Conservation (phyloP, 176 grass and related monocot genomes). For the Cymbopogon citratus region DNA sequence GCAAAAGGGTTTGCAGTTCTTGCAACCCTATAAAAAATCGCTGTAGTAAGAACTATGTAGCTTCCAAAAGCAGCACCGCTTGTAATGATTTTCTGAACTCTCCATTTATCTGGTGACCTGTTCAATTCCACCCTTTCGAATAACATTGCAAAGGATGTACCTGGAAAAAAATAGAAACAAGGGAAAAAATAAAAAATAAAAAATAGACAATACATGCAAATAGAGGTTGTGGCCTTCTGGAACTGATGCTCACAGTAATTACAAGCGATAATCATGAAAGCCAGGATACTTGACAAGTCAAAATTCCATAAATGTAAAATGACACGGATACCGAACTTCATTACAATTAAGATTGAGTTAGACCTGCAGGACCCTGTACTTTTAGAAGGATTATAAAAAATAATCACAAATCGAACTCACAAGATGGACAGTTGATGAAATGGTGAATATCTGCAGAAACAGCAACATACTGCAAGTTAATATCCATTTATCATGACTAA, state of each 20-base stretch:
- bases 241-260: constrained; percentile 37
- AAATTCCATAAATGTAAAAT: constrained; percentile 45
- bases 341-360: constrained; percentile 34
- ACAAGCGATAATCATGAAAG: constrained; percentile 19
- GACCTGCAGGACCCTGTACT: not conserved
- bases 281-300: constrained; percentile 22
- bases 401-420: constrained; percentile 26
- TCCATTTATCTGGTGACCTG: constrained; percentile 26
- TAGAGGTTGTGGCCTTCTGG: not conserved
- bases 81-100: constrained; percentile 35
- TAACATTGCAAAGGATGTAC: constrained; percentile 39
- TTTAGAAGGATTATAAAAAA: not conserved
- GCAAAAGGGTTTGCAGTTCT: not conserved
- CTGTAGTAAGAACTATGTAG: constrained; percentile 37
- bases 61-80: constrained; percentile 30
- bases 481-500: constrained; percentile 16
- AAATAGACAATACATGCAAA: not conserved
- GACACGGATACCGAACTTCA: constrained; percentile 26
- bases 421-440: constrained; percentile 49
- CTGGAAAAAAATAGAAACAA: constrained; percentile 13
- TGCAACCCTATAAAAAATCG: constrained; percentile 25
- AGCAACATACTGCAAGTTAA: constrained; percentile 5
- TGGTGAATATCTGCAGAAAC: constrained; percentile 39
- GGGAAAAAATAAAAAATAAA: not conserved
- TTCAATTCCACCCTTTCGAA: constrained; percentile 35